phyloP scores from a whole-genome alignment of 2,329 filamentous ascomycete genomes.

The Fusarium devonianum region DNA sequence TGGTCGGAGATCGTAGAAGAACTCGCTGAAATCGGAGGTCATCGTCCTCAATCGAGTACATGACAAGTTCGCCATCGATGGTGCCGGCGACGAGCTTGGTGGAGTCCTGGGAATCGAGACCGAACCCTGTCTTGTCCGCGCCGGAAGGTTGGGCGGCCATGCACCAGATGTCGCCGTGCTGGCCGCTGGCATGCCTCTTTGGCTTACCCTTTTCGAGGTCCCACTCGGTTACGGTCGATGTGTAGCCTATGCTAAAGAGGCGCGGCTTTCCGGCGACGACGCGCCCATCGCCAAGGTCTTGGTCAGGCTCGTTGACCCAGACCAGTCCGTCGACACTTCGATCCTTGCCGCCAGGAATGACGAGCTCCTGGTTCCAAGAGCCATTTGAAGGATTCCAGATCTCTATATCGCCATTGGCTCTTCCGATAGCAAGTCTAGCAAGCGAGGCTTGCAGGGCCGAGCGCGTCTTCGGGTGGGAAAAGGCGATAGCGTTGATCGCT shows the following conservation, averaged over 20 bases:
- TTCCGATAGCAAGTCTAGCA: conserved; percentile 84
- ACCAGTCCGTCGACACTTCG: conserved; percentile 88
- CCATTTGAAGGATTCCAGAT: conserved; percentile 92
- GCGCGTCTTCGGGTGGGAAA: conserved; percentile 74
- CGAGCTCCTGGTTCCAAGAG: conserved; percentile 87
- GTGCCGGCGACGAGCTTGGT: conserved; percentile 83
- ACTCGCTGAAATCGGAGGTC: conserved; percentile 82
- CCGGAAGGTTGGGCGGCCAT: conserved; percentile 79
- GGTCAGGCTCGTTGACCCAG: conserved; percentile 88
- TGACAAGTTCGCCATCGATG: conserved; percentile 85
- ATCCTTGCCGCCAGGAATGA: conserved; percentile 83
- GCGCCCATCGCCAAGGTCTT: conserved; percentile 68
- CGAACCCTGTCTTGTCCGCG: conserved; percentile 33
- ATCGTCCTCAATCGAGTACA: conserved; percentile 85
- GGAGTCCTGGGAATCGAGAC: conserved; percentile 47
- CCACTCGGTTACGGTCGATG: conserved; percentile 93
- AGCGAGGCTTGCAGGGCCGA: conserved; percentile 59
- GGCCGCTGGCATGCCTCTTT: conserved; percentile 83
- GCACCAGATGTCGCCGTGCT: conserved; percentile 97
- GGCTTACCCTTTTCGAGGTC: conserved; percentile 81
- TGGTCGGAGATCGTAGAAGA: conserved; percentile 77
- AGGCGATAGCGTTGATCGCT: conserved; percentile 92
- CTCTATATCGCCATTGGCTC: conserved; percentile 95
- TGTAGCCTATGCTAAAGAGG: conserved; percentile 96
- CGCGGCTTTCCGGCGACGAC: conserved; percentile 75